Conservation (phyloP, 345 rosid genomes). For the Capsella bursapastoris region DNA sequence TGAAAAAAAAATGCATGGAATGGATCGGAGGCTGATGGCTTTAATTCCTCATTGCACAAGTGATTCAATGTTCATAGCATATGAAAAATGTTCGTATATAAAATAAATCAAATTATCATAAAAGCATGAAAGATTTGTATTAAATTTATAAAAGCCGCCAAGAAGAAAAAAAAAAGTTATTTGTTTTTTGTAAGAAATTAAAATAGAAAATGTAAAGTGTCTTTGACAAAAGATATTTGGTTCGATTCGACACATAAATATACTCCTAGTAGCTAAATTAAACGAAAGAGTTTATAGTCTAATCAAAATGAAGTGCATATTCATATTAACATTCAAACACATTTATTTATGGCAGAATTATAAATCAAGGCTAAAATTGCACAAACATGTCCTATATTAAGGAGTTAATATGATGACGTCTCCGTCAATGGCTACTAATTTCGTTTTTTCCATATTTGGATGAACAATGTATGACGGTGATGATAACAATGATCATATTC, state of each 20-base stretch:
- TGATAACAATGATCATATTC: constrained; percentile 15
- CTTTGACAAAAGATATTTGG: not conserved
- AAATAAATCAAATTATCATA: constrained; percentile 3
- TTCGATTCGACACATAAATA: not conserved
- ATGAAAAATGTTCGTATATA: not conserved
- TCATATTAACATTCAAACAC: not conserved
- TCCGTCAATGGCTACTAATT: not conserved
- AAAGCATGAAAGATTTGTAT: constrained; percentile 1
- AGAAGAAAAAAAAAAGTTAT: not conserved
- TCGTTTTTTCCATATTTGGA: not conserved
- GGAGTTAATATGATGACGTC: constrained; percentile 2
- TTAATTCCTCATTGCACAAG: not conserved
- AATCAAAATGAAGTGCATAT: not conserved
- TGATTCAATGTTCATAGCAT: constrained; percentile 18
- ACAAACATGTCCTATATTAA: not conserved
- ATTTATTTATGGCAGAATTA: not conserved
- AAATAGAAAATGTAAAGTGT: not conserved
- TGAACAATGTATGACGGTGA: constrained; percentile 8
- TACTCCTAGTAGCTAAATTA: too few species aligned
- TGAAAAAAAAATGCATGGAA: not conserved
- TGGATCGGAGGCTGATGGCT: constrained; percentile 19
- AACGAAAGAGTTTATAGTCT: too few species aligned
- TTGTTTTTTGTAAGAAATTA: not conserved
- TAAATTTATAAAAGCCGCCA: constrained; percentile 13
- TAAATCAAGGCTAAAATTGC: constrained; percentile 5